Base-by-base conservation (phyloP, 2,329 filamentous ascomycete genomes). In the Cytospora schulzeri region DNA sequence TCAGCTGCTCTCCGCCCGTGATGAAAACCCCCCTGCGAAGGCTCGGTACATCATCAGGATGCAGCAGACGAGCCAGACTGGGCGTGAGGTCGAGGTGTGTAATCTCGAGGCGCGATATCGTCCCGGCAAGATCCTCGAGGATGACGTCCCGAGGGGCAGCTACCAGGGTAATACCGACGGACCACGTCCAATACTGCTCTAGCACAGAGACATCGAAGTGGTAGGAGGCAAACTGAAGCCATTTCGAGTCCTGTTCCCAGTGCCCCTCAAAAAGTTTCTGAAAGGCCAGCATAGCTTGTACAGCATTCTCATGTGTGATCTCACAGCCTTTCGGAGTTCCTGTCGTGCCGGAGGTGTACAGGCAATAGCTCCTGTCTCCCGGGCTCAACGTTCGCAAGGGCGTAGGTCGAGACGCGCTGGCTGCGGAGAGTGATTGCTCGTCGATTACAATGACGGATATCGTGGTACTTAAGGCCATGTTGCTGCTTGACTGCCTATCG, bases 151-250 rank as follows among this genome's bases (percentile, higher is more conserved):
- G 85, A 0, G 92, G 91, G 8, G 91, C 93, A 2, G 91, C 88
- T 2, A 94, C 90, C 0, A 97, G 84, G 4, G 90, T 89, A 29
- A 97, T 93, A 1, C 93, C 93, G 0, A 95, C 91, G 31, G 90
- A 92, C 93, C 93, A 97, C 64, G 89, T 95, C 92, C 92, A 97
- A 74, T 94, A 97, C 71, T 97, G 93, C 73, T 97, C 93, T 0
- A 97, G 82, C 0, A 97, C 91, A 1, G 91, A 95, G 4, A 97
- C 93, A 71, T 97, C 94, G 67, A 97, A 97, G 75, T 97, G 94
- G 63, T 97, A 92, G 0, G 92, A 93, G 1, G 94, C 94, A 72
- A 97, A 97, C 72, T 97, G 94, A 0, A 97, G 81, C 89, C 92
- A 97, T 64, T 90, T 86, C 0, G 93, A 96, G 0, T 84, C 73